These are phyloP conservation scores for Fusarium chaquense DNA, from an alignment of 2,329 filamentous ascomycete species.

Conservation along the genomic window DNA sequence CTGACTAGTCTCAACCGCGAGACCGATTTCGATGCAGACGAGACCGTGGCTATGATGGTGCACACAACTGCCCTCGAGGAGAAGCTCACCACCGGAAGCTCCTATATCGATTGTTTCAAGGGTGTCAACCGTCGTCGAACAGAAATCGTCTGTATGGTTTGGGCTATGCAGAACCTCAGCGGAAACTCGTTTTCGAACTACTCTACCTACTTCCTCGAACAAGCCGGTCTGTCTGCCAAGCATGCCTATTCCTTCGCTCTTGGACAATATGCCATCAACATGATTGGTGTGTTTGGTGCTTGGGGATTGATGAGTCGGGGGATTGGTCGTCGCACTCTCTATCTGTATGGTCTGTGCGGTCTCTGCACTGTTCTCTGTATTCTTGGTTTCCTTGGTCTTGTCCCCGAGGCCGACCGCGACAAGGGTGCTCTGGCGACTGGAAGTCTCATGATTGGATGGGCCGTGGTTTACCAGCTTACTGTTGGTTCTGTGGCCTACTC, in stretches of 20 bases:
- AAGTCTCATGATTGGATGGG: conserved; percentile 85
- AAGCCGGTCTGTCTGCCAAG: conserved; percentile 66
- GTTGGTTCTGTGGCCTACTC: conserved; percentile 93
- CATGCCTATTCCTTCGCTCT: conserved; percentile 68
- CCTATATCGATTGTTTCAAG: conserved; percentile 85
- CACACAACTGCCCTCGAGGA: conserved; percentile 87
- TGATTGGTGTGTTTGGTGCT: conserved; percentile 83
- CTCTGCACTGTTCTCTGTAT: conserved; percentile 83
- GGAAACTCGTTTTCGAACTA: conserved; percentile 75
- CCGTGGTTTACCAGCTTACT: conserved; percentile 84
- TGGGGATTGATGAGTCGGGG: conserved; percentile 84
- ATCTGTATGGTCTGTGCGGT: conserved; percentile 78
- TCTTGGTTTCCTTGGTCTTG: conserved; percentile 85
- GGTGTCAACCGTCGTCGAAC: conserved; percentile 83
- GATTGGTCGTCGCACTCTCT: conserved; percentile 80
- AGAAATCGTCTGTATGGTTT: conserved; percentile 74
- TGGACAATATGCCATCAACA: conserved; percentile 77
- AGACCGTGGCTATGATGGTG: conserved; percentile 92
- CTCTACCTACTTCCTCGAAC: conserved; percentile 72
- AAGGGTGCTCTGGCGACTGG: conserved; percentile 80
- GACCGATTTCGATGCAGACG: conserved; percentile 81
- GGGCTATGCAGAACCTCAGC: conserved; percentile 73
- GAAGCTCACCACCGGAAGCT: conserved; percentile 77
- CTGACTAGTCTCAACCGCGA: conserved; percentile 73
- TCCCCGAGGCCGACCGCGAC: conserved; percentile 68